Evolutionary conservation across 495 filamentous ascomycete genomes (phyloP), one percentile per base, ranked within the genome.

Genomic region (Corynascus novoguineensis): DNA sequence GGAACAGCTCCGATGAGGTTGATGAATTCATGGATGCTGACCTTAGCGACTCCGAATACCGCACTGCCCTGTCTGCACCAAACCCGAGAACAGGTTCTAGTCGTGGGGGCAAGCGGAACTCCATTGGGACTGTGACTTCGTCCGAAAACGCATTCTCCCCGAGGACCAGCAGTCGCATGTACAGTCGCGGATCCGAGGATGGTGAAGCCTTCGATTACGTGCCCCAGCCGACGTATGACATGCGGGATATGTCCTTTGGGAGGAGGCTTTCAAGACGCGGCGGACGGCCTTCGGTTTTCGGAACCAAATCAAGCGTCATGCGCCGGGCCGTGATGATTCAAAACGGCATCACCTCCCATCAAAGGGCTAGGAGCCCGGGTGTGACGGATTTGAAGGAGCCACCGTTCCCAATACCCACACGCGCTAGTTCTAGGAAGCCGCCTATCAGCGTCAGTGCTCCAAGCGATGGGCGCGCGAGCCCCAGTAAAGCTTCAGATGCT

Each of bases 331-430:
- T 88, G 19, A 78, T 92, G 74, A 87, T 92, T 52, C 83, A 89
- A 50, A 93, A 74, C 61, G 89, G 88, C 29, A 83, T 89, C 41
- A 80, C 79, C 45, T 83, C 83, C 6, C 89, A 95, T 61, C 77
- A 84, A 55, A 85, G 87, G 31, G 73, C 83, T 8, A 80, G 87
- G 35, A 96, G 86, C 66, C 87, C 90, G 1, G 95, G 90, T 60
- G 73, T 90, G 25, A 83, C 60, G 76, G 87, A 78, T 60, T 77
- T 61, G 68, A 75, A 57, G 48, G 79, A 82, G 57, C 89, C 89
- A 22, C 89, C 90, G 8, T 96, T 96, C 76, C 91, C 95, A 0
- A 92, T 98, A 9, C 93, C 93, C 4, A 87, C 85, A 11, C 80
- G 93, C 52, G 84, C 88, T 17, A 97, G 92, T 67, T 97, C 93